These are phyloP conservation scores for Monosporascus sp. DNA, from an alignment of 2,329 filamentous ascomycete species.

Conservation along the genomic window DNA sequence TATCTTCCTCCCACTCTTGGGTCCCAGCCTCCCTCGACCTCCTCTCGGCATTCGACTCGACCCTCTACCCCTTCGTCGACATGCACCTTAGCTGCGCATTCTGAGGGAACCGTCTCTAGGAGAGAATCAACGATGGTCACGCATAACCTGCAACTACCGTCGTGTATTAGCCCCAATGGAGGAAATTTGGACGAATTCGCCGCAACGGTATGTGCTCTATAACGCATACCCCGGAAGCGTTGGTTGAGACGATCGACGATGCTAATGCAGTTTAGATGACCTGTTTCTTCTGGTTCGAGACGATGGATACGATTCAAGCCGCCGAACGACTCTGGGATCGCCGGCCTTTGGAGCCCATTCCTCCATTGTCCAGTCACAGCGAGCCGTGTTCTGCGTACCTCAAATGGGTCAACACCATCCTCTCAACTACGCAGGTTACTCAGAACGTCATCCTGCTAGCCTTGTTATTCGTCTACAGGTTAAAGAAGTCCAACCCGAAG, in stretches of 20 bases:
- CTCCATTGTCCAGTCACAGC: conserved; percentile 61
- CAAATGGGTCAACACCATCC: conserved; percentile 88
- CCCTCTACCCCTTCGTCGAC: conserved; percentile 33
- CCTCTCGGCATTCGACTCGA: conserved; percentile 29
- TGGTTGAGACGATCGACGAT: not conserved
- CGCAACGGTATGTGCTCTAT: conserved; percentile 56
- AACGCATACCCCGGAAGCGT: not conserved
- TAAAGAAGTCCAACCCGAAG: conserved; percentile 83
- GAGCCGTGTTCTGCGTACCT: conserved; percentile 74
- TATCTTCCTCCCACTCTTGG: conserved; percentile 9
- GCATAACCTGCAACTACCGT: conserved; percentile 65
- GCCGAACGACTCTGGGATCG: conserved; percentile 57
- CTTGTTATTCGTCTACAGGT: conserved; percentile 83
- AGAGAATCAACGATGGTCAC: conserved; percentile 43
- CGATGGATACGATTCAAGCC: conserved; percentile 68
- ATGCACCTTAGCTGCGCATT: conserved; percentile 18
- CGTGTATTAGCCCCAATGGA: conserved; percentile 67
- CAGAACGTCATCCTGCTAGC: conserved; percentile 91
- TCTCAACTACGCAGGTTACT: conserved; percentile 92
- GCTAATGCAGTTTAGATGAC: conserved; percentile 60
- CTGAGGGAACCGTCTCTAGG: conserved; percentile 27
- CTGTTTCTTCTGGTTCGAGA: conserved; percentile 97
- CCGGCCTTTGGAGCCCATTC: conserved; percentile 31
- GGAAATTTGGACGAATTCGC: conserved; percentile 79
- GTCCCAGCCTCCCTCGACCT: conserved; percentile 12